These are phyloP conservation scores for Botryosphaeria dothidea DNA, from an alignment of 2,329 filamentous ascomycete genomes.

Conservation along the genomic window DNA sequence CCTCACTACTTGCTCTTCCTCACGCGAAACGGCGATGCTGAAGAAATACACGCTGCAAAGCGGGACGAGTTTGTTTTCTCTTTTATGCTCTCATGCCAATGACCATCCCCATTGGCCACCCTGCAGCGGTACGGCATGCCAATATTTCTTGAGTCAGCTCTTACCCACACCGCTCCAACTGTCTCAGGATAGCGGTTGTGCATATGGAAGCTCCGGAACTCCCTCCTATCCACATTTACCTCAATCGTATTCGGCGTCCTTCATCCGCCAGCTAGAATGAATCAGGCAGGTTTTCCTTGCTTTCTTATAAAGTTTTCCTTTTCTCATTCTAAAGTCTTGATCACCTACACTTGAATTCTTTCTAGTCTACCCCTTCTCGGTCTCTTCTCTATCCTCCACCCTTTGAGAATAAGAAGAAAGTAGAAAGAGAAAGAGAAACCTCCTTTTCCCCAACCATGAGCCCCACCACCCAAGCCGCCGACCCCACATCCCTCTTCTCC, in stretches of 20 bases:
- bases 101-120: neutral
- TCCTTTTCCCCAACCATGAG: neutral
- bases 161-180: neutral
- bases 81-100: neutral
- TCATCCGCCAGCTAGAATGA: neutral
- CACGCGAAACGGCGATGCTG: neutral
- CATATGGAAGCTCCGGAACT: neutral
- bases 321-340: neutral
- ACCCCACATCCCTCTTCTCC: constrained; percentile 39
- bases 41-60: neutral
- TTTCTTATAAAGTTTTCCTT: neutral
- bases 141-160: neutral
- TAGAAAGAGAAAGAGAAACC: too few relatives aligned
- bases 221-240: neutral
- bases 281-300: neutral
- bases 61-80: neutral
- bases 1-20: neutral
- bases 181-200: neutral
- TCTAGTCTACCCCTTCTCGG: neutral
- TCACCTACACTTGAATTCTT: neutral
- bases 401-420: neutral
- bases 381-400: neutral
- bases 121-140: neutral
- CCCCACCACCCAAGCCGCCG: neutral
- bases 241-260: neutral